Evolutionary conservation across 495 filamentous ascomycete species (phyloP), one percentile per base, ranked within the genome.

Genomic region (Aspergillus leporis): DNA sequence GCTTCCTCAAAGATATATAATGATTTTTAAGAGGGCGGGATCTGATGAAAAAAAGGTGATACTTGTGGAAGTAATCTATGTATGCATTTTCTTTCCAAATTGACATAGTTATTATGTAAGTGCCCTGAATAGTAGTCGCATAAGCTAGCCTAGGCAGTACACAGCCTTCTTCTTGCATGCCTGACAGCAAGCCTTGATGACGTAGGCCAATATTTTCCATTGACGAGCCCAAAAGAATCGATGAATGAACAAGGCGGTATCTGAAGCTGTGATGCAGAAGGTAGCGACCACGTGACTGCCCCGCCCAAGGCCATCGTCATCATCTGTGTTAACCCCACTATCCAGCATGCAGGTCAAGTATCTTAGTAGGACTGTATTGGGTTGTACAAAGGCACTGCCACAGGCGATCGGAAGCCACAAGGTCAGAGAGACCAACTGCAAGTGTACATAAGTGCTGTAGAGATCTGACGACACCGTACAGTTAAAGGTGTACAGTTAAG

Each of bases 1-100:
- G 87, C 7, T 90, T 88, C 65, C 75, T 90, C 13, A 89, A 89
- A 75, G 84, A 64, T 32, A 63, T 63, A 14, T 63, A 51, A 55
- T 61, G 8, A n/a, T 18, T 41, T 28, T 28, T 6, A 6, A 41
- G 38, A 41, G 38, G 16, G 4, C 32, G 6, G 10, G 12, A 14
- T 5, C 3, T n/a, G 38, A 16, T 41, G 14, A 14, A 2, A 41
- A 16, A 16, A n/a, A 41, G 13, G 38, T 41, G 38, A n/a, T 16
- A 41, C 38, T 5, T n/a, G 38, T n/a, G 16, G 5, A 41, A n/a
- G 8, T 3, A n/a, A 41, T 14, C 14, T 6, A 28, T 28, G 25
- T 41, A 41, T 41, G 38, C 38, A 41, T 41, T 14, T 41, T n/a
- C 38, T 12, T n/a, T 41, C 4, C 38, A n/a, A 41, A 41, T 16